Evolutionary conservation across 768 basidiomycete genomes (phyloP).

Genomic region (Boletus subparvulus): DNA sequence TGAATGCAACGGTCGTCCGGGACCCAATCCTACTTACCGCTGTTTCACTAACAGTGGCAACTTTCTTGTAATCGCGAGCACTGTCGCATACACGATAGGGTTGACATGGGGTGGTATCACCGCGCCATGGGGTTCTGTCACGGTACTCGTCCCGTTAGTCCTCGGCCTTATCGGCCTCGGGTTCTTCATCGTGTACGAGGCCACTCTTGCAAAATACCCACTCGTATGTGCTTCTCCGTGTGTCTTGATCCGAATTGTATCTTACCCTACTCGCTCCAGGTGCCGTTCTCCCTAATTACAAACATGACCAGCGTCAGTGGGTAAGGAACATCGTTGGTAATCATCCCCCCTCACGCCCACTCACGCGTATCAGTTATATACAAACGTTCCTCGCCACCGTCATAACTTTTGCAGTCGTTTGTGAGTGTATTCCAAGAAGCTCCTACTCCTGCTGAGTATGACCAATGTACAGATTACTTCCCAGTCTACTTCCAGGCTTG

Average conservation of each 20-base stretch:
- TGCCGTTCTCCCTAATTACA: background rate
- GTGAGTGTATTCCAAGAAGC: slow-evolving; percentile 10
- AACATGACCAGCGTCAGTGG: slow-evolving; percentile 13
- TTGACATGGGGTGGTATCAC: background rate
- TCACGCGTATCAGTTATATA: slow-evolving; percentile 16
- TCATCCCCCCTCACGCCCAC: background rate
- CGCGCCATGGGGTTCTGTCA: background rate
- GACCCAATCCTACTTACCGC: background rate
- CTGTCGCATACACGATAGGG: background rate
- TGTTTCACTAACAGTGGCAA: background rate
- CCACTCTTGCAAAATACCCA: background rate
- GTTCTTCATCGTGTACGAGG: background rate
- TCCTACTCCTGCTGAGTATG: background rate
- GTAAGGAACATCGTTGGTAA: background rate
- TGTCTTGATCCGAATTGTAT: background rate
- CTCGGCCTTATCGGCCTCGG: background rate
- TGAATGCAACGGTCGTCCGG: background rate
- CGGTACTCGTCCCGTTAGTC: background rate
- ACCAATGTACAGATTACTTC: slow-evolving; percentile 33
- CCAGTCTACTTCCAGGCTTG: slow-evolving; percentile 46
- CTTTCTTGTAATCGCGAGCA: background rate
- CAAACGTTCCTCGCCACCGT: slow-evolving; percentile 26
- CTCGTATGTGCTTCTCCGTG: background rate
- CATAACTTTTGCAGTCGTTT: slow-evolving; percentile 16
- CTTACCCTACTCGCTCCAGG: background rate